A percentile compares a stretch with the other conserved stretches of the same genome.
phyloP scores from a whole-genome alignment of 331 rosid genomes.

The Telfairia occidentalis region DNA sequence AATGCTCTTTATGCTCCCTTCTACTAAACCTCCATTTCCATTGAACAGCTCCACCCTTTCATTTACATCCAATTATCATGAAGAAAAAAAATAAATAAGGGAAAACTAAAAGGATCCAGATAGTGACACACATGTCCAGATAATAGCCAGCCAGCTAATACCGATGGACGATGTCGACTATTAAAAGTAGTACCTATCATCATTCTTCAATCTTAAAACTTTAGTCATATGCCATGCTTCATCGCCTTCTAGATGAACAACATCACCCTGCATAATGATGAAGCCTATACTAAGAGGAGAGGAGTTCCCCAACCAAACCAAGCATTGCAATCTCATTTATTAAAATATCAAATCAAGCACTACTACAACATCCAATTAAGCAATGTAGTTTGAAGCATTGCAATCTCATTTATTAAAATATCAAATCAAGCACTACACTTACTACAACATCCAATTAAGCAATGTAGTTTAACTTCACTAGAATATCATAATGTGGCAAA shows the following conservation, averaged over 20 bases:
- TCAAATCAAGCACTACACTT: neutral
- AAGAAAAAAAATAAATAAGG: neutral
- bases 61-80: conserved; percentile 13
- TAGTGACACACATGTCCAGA: neutral
- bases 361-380: neutral
- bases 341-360: neutral
- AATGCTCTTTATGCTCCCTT: conserved; percentile 56
- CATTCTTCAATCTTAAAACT: conserved; percentile 59
- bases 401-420: neutral
- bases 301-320: neutral
- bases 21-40: conserved; percentile 77
- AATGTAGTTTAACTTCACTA: neutral
- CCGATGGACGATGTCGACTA: neutral
- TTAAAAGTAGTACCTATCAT: conserved; percentile 45
- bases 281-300: neutral
- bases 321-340: neutral
- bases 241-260: conserved; percentile 64
- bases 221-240: conserved; percentile 96
- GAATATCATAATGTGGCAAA: neutral
- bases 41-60: conserved; percentile 85
- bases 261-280: conserved; percentile 46
- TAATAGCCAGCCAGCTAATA: neutral
- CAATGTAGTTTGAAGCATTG: neutral
- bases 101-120: neutral
- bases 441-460: neutral